phyloP scores from a whole-genome alignment of 2,329 filamentous ascomycete species.

The Aspergillus sp. region DNA sequence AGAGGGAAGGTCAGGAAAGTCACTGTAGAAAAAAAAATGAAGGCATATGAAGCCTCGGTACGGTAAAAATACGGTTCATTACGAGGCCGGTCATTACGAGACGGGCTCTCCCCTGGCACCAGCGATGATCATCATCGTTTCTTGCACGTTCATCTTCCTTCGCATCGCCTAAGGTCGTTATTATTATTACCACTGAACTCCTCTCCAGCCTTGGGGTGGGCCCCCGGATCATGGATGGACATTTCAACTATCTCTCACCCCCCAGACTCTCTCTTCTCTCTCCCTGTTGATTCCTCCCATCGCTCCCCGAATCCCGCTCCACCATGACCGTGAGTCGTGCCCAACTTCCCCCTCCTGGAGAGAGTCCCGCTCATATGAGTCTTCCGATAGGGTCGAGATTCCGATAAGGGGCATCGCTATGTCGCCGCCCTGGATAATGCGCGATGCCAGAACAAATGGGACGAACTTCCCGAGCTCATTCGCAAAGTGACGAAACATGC shows the following conservation, averaged over 20 bases:
- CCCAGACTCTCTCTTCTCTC: conserved; percentile 6
- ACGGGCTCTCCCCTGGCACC: conserved; percentile 18
- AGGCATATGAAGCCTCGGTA: conserved; percentile 29
- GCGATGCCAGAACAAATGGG: conserved; percentile 85
- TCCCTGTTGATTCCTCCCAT: background rate
- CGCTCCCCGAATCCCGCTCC: conserved; percentile 7
- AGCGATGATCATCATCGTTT: conserved; percentile 18
- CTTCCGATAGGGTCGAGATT: conserved; percentile 45
- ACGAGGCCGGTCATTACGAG: background rate
- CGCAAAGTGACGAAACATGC: conserved; percentile 95
- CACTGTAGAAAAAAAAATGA: background rate
- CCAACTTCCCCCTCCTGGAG: conserved; percentile 4
- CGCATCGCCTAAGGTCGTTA: background rate
- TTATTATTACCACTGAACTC: background rate
- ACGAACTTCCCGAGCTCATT: conserved; percentile 79
- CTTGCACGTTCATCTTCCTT: background rate
- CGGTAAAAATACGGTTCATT: conserved; percentile 18
- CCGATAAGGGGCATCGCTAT: conserved; percentile 78
- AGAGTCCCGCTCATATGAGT: background rate
- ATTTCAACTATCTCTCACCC: conserved; percentile 3
- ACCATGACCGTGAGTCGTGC: conserved; percentile 22
- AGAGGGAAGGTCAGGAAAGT: background rate
- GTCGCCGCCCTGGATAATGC: conserved; percentile 78
- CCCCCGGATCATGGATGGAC: background rate
- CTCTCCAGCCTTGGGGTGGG: conserved; percentile 16